phyloP scores from a whole-genome alignment of 768 basidiomycete species.

The Mycena epipterygia region DNA sequence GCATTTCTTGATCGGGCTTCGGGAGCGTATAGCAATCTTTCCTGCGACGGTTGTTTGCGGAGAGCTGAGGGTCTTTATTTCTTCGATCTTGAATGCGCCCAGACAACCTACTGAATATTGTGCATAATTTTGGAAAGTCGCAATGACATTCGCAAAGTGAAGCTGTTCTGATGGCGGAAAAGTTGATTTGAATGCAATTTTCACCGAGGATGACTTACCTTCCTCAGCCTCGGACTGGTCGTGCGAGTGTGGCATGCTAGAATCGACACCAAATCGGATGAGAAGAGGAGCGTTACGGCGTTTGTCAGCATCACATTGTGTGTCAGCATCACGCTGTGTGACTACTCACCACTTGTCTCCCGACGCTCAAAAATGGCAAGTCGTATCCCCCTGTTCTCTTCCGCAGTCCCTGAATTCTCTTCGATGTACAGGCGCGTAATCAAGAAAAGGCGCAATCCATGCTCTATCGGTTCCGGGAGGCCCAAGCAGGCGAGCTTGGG shows the following conservation, averaged over 20 bases:
- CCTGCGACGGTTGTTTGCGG: slow-evolving; percentile 72
- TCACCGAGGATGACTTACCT: not conserved
- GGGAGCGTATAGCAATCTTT: slow-evolving; percentile 85
- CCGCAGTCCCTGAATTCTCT: no score
- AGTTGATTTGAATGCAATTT: not conserved
- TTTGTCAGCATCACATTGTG: not conserved
- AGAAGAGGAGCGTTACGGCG: not conserved
- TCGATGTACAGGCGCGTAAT: slow-evolving; percentile 84
- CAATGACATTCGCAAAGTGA: slow-evolving; percentile 83
- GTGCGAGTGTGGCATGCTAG: slow-evolving; percentile 19
- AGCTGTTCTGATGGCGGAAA: slow-evolving; percentile 60
- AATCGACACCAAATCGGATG: not conserved
- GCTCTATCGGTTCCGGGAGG: slow-evolving; percentile 96
- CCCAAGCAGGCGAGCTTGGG: slow-evolving; percentile 95
- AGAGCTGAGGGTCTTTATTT: slow-evolving; percentile 49
- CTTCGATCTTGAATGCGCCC: not conserved
- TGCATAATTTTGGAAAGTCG: slow-evolving; percentile 82
- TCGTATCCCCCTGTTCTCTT: no score
- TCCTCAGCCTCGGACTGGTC: slow-evolving; percentile 24
- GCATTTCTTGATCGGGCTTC: slow-evolving; percentile 74
- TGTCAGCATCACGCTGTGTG: no score
- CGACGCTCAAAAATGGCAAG: no score
- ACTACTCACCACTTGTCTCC: no score
- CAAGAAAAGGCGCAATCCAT: slow-evolving; percentile 98
- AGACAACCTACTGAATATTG: slow-evolving; percentile 72